A percentile compares a stretch with the other conserved stretches of the same genome.
phyloP scores from a whole-genome alignment of 2,329 filamentous ascomycete genomes.

The Colletotrichum echinochloae region DNA sequence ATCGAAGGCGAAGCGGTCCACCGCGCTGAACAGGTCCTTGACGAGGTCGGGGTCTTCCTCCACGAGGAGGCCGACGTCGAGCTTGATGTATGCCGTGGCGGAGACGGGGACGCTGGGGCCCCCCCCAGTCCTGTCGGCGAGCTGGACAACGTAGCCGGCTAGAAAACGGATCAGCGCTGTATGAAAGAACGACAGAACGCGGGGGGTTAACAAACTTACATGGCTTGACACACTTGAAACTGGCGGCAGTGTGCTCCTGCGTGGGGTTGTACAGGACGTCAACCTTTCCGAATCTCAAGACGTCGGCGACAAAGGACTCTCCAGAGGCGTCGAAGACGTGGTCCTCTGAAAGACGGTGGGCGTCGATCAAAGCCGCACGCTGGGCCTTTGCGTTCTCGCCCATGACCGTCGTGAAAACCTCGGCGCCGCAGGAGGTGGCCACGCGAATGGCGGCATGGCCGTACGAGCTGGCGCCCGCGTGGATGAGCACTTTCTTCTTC shows the following conservation, averaged over 20 bases:
- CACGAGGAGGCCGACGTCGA: constrained; percentile 51
- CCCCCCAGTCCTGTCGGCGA: constrained; percentile 44
- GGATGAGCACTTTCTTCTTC: constrained; percentile 55
- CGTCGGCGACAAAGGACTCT: constrained; percentile 48
- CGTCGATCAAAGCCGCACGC: constrained; percentile 49
- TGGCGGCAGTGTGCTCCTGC: constrained; percentile 49
- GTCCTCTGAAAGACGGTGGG: constrained; percentile 49
- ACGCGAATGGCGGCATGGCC: constrained; percentile 59
- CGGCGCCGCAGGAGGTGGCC: constrained; percentile 51
- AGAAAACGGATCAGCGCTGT: constrained; percentile 33
- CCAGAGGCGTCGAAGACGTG: constrained; percentile 54
- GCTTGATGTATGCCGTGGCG: constrained; percentile 45
- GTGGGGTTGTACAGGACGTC: constrained; percentile 57
- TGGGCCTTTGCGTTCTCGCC: constrained; percentile 50
- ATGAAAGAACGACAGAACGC: constrained; percentile 34
- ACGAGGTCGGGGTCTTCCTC: constrained; percentile 49
- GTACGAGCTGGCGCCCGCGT: constrained; percentile 56
- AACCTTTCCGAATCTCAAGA: constrained; percentile 48
- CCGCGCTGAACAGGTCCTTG: constrained; percentile 45
- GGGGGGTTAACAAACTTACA: constrained; percentile 49
- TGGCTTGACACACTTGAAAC: constrained; percentile 51
- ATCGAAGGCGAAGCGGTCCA: constrained; percentile 32
- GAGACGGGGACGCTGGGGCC: constrained; percentile 38
- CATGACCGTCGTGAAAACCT: constrained; percentile 57
- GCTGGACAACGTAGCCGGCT: constrained; percentile 52